Evolutionary conservation across 208 protist genomes (phyloP), one percentile per base, ranked within the genome.

Genomic region (Trypanosoma scelopori): DNA sequence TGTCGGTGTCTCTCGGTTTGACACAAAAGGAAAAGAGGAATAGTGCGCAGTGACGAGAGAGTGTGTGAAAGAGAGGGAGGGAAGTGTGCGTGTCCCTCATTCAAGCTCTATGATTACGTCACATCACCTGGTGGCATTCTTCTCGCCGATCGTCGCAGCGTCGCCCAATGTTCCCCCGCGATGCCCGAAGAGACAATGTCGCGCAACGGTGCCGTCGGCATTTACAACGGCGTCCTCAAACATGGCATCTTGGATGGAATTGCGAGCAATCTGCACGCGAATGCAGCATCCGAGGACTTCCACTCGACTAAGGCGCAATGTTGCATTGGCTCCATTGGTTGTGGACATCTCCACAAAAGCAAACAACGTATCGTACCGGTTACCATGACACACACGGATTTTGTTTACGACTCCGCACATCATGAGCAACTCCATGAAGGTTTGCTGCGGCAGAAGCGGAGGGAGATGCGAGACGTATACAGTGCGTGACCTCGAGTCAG

Each of bases 321-420:
- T 42, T 15, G 73, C 82, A 20, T 68, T 60, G 23, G 78, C 85
- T 30, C 70, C 85, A 35, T 87, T 76, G 18, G 76, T 13, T 12
- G 78, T 85, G 13, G 75, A 69, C 85, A 94, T 94, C 61, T 94
- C 85, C 16, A 94, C 89, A 74, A 94, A 94, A 0, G 89, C 84
- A 69, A 92, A 92, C 16, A 94, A 64, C 20, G 89, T 91, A 25
- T 61, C 48, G 60, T 90, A 87, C 28, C 79, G 79, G 37, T 55
- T 82, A 41, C 84, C 79, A 37, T 69, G 66, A 65, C 89, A 94
- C 22, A 94, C 46, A 50, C 89, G 85, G 12, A 94, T 82, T 61
- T 89, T 92, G 70, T 89, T 92, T 39, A 94, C 85, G 3, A 53
- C 51, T 5, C 89, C 89, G 2, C 74, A 81, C 22, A 70, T 58